A percentile compares a stretch with the other conserved stretches of the same genome.
phyloP scores from a whole-genome alignment of 208 protist species.

The Wallacemonas sp. region DNA sequence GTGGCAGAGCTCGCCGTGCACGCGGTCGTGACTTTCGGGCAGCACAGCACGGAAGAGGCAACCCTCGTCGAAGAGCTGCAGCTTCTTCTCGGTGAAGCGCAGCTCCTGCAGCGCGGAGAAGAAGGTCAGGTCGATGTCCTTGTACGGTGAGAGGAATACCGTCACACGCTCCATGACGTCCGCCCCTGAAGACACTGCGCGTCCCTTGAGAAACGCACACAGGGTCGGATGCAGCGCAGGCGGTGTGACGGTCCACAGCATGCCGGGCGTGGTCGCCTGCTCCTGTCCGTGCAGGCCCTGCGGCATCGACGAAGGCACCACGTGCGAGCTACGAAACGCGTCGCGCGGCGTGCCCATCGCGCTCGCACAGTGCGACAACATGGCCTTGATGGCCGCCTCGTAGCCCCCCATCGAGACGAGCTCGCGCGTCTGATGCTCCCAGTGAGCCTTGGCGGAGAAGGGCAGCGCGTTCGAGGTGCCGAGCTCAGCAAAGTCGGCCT shows the following conservation, averaged over 20 bases:
- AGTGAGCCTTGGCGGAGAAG: constrained; percentile 61
- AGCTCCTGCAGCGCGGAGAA: constrained; percentile 89
- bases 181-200: constrained; percentile 68
- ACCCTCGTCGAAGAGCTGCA: constrained; percentile 90
- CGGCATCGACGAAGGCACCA: constrained; percentile 40
- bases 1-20: constrained; percentile 90
- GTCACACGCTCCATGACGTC: constrained; percentile 90
- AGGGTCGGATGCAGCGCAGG: constrained; percentile 66
- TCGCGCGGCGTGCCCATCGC: constrained; percentile 68
- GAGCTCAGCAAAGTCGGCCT: constrained; percentile 81
- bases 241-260: constrained; percentile 88
- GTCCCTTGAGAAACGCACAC: constrained; percentile 55
- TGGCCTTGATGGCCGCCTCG: constrained; percentile 50
- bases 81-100: constrained; percentile 89
- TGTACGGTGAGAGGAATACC: constrained; percentile 72
- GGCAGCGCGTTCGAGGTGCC: constrained; percentile 28
- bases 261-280: constrained; percentile 73
- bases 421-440: constrained; percentile 67
- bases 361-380: constrained; percentile 78
- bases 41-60: constrained; percentile 86
- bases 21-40: constrained; percentile 77
- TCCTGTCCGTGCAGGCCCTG: constrained; percentile 80
- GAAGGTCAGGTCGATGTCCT: constrained; percentile 84
- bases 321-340: constrained; percentile 70
- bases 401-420: constrained; percentile 61